Percentiles rank a stretch among this genome's conserved stretches.
Evolutionary conservation across 140 eudicot genomes (phyloP).

Genomic region (Erigeron philadelphicus): DNA sequence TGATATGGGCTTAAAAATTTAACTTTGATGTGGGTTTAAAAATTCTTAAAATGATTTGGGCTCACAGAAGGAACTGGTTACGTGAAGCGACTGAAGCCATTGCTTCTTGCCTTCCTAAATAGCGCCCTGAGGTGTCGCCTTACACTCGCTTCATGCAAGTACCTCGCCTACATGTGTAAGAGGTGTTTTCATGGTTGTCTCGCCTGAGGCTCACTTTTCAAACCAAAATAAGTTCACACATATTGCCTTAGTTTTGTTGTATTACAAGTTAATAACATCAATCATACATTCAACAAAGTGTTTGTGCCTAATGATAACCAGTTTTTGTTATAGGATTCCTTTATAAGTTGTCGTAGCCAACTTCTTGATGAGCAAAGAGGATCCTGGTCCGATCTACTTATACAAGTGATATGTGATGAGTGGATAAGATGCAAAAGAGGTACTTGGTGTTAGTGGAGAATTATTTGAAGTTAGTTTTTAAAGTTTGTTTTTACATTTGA

Average conservation of each 20-base stretch:
- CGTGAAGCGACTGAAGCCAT: too few species aligned
- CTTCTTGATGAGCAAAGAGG: conserved; percentile 69
- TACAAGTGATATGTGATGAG: conserved; percentile 72
- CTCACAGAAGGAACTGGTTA: too few species aligned
- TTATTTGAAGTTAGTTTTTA: not conserved
- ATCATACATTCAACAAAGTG: not conserved
- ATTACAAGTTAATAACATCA: not conserved
- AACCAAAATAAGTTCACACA: not conserved
- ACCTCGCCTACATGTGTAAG: too few species aligned
- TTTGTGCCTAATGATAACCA: conserved; percentile 16
- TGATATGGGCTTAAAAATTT: too few species aligned
- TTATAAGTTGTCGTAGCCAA: conserved; percentile 38
- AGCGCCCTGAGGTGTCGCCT: too few species aligned
- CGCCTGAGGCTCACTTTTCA: too few species aligned
- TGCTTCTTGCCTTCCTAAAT: too few species aligned
- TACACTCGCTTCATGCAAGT: too few species aligned
- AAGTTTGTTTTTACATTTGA: conserved; percentile 1
- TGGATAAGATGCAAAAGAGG: conserved; percentile 98
- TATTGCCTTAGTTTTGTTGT: conserved; percentile 6
- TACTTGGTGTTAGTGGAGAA: conserved; percentile 26
- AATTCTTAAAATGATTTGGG: too few species aligned
- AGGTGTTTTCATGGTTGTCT: too few species aligned
- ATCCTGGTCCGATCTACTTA: conserved; percentile 73
- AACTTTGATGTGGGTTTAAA: too few species aligned
- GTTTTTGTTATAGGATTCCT: conserved; percentile 49